phyloP scores from a whole-genome alignment of 345 rosid genomes.

The Syzygium oleosum region DNA sequence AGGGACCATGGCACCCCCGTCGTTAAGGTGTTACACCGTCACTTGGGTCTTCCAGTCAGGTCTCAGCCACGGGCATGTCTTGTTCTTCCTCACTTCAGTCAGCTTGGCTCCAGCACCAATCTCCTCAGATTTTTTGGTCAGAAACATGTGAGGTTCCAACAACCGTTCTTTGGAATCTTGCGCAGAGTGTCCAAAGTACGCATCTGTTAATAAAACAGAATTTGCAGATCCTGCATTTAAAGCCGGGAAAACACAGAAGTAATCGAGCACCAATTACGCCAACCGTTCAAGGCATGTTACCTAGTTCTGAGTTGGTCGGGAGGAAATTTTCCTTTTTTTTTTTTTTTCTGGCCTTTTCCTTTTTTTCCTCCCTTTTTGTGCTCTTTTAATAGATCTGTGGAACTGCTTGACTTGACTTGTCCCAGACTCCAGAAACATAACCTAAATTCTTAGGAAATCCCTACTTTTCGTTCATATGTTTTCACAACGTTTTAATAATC shows the following conservation, averaged over 20 bases:
- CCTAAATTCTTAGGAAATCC: background rate
- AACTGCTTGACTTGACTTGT: background rate
- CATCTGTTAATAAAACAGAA: background rate
- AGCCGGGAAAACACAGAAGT: background rate
- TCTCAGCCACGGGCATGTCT: slow-evolving; percentile 13
- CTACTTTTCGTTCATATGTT: background rate
- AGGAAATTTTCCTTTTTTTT: background rate
- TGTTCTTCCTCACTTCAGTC: slow-evolving; percentile 11
- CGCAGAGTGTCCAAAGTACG: background rate
- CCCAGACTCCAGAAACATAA: background rate
- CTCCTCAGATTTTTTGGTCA: slow-evolving; percentile 15
- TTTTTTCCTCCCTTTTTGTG: background rate
- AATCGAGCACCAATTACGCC: background rate
- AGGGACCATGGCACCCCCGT: slow-evolving; percentile 19
- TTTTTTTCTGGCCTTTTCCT: background rate
- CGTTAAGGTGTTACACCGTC: slow-evolving; percentile 5
- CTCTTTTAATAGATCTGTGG: background rate
- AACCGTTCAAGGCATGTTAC: background rate
- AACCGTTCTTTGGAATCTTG: background rate
- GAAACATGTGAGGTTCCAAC: background rate
- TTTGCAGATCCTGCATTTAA: background rate
- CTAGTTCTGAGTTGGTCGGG: background rate
- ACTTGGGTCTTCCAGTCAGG: slow-evolving; percentile 16
- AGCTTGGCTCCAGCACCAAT: slow-evolving; percentile 13
- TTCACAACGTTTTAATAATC: background rate